Evolutionary conservation across 805 yeast species (phyloP).

Genomic region (Metschnikowia kunwiensis): DNA sequence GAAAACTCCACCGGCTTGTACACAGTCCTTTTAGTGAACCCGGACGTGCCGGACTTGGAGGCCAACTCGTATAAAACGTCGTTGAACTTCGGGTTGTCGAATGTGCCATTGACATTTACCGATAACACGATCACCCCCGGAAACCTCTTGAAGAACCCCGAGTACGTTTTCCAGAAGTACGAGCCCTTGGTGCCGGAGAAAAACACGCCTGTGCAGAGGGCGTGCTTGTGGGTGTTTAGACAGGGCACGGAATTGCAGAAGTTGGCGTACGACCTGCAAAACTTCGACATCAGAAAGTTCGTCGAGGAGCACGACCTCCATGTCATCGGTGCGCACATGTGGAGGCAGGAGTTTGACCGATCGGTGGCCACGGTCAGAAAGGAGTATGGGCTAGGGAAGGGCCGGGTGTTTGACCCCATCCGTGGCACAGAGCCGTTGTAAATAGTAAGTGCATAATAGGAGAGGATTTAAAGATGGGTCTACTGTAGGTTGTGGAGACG

Average conservation of each 20-base stretch:
- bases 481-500: no score
- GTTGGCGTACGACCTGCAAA: constrained; percentile 34
- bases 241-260: constrained; percentile 40
- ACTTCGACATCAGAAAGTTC: constrained; percentile 73
- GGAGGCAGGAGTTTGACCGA: constrained; percentile 84
- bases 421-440: constrained; percentile 37
- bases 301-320: constrained; percentile 51
- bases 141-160: constrained; percentile 36
- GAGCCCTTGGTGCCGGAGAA: constrained; percentile 86
- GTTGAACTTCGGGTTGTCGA: constrained; percentile 72
- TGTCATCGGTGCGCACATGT: constrained; percentile 90
- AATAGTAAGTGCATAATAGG: constrained; percentile 11
- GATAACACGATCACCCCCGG: constrained; percentile 54
- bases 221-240: constrained; percentile 86
- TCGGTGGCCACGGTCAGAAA: constrained; percentile 66
- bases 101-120: constrained; percentile 57
- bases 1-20: constrained; percentile 51
- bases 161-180: constrained; percentile 49
- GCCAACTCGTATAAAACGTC: constrained; percentile 67
- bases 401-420: constrained; percentile 71
- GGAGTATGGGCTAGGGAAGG: constrained; percentile 68
- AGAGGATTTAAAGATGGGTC: no score
- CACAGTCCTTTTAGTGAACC: constrained; percentile 80
- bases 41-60: constrained; percentile 80
- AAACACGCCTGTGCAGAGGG: constrained; percentile 79